Percentiles rank a stretch among this genome's conserved stretches.
phyloP scores from a whole-genome alignment of 306 rosid genomes.

The Inga laurina region DNA sequence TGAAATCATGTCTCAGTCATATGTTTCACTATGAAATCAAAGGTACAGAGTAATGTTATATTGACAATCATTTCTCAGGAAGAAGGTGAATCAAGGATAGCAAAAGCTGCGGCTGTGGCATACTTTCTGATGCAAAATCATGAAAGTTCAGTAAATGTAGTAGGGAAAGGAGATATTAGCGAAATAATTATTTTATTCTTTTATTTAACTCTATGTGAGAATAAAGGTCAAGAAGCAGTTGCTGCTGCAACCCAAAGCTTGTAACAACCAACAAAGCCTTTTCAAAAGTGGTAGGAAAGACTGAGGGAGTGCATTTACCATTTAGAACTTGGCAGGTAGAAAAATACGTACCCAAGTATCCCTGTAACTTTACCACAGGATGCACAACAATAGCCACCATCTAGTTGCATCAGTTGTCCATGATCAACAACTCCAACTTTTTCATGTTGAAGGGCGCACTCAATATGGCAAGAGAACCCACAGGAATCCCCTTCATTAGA shows the following conservation, averaged over 20 bases:
- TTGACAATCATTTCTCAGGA: constrained; percentile 5
- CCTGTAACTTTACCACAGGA: constrained; percentile 96
- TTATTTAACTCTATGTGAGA: constrained; percentile 17
- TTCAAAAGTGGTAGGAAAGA: neutral
- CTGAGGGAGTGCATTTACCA: constrained; percentile 22
- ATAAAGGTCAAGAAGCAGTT: constrained; percentile 23
- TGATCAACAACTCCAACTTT: constrained; percentile 90
- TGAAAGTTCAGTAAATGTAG: neutral
- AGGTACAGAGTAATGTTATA: constrained; percentile 9
- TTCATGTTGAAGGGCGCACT: constrained; percentile 83
- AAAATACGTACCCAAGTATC: constrained; percentile 79
- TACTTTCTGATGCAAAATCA: constrained; percentile 15
- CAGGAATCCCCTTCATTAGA: constrained; percentile 77
- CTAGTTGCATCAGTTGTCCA: constrained; percentile 94
- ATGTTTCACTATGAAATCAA: neutral
- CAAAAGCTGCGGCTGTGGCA: constrained; percentile 17
- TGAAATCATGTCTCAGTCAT: neutral
- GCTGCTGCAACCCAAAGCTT: neutral
- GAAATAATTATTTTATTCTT: neutral
- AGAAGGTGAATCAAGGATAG: constrained; percentile 15
- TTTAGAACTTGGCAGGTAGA: constrained; percentile 18
- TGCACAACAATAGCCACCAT: constrained; percentile 93
- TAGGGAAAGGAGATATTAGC: constrained; percentile 3
- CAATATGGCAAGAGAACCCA: constrained; percentile 91
- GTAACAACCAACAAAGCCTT: constrained; percentile 14